Evolutionary conservation across 108 stramenopile species (phyloP).

Genomic region (Phaeodactylum tricornutum): DNA sequence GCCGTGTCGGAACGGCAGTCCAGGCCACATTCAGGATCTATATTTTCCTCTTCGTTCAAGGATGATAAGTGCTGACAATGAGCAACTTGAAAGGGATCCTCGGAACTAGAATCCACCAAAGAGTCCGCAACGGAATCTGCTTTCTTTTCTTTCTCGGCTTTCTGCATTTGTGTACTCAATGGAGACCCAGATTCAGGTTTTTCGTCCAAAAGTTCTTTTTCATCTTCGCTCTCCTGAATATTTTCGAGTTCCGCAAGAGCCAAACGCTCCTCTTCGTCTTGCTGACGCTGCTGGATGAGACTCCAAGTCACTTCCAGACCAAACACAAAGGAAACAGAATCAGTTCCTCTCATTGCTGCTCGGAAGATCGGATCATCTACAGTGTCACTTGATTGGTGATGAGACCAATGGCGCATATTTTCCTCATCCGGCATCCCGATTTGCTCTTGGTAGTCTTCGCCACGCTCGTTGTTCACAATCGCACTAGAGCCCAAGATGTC

Average conservation of each 20-base stretch:
- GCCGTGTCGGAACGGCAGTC: too few relatives aligned
- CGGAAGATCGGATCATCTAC: constrained; percentile 91
- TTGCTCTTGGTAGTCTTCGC: constrained; percentile 84
- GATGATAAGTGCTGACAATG: too few relatives aligned
- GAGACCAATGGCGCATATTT: constrained; percentile 89
- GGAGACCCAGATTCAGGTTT: too few relatives aligned
- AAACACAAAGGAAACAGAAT: constrained; percentile 89
- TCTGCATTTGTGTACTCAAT: too few relatives aligned
- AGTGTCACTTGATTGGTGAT: constrained; percentile 85
- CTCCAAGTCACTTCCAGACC: constrained; percentile 92
- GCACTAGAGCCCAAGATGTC: constrained; percentile 11
- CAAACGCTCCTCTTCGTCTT: constrained; percentile 76
- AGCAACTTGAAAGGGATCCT: too few relatives aligned
- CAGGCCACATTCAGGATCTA: too few relatives aligned
- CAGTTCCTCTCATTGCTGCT: constrained; percentile 78
- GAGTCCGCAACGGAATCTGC: too few relatives aligned
- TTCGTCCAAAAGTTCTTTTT: too few relatives aligned
- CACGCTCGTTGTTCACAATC: constrained; percentile 56
- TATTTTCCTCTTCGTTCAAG: too few relatives aligned
- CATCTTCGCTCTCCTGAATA: constrained; percentile 7
- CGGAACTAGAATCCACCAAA: too few relatives aligned
- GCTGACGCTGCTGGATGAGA: constrained; percentile 78
- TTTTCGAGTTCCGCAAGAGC: constrained; percentile 56
- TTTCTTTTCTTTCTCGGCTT: too few relatives aligned
- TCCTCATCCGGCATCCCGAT: constrained; percentile 93